These are phyloP conservation scores for Myxozyma monticola DNA, from an alignment of 805 yeast genomes.

Conservation along the genomic window DNA sequence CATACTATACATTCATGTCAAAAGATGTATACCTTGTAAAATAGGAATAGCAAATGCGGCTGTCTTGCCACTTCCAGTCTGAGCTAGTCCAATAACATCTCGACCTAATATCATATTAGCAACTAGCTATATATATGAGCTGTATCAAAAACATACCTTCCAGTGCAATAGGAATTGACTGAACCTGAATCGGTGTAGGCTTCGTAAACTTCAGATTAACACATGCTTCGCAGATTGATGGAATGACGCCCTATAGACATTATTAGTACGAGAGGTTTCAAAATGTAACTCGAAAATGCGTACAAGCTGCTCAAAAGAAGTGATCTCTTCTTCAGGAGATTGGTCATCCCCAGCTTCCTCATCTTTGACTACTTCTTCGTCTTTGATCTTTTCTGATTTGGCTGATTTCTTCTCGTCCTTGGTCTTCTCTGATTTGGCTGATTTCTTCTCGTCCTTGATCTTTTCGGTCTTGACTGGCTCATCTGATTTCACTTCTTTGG, in stretches of 20 bases:
- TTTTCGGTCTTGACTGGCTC: no score
- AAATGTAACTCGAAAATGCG: background rate
- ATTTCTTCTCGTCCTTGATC: no score
- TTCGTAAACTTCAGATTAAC: conserved; percentile 67
- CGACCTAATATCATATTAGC: conserved; percentile 38
- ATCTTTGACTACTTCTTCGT: conserved; percentile 17
- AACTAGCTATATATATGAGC: background rate
- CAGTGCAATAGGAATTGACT: conserved; percentile 86
- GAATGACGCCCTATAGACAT: conserved; percentile 52
- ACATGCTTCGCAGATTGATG: conserved; percentile 79
- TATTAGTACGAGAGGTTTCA: background rate
- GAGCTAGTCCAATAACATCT: conserved; percentile 94
- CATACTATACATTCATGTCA: no score
- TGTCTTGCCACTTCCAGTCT: conserved; percentile 97
- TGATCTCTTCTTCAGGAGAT: no score
- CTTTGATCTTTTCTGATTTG: no score
- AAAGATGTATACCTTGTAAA: conserved; percentile 55
- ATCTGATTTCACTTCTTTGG: no score
- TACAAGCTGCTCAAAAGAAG: conserved; percentile 30
- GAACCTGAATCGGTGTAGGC: conserved; percentile 93
- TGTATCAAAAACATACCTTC: conserved; percentile 49
- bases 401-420: no score
- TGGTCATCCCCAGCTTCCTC: no score
- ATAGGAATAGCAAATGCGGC: conserved; percentile 98
- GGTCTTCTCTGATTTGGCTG: no score